Conservation (phyloP, 176 grass and related monocot species). For the Miscanthus lutarioriparius region DNA sequence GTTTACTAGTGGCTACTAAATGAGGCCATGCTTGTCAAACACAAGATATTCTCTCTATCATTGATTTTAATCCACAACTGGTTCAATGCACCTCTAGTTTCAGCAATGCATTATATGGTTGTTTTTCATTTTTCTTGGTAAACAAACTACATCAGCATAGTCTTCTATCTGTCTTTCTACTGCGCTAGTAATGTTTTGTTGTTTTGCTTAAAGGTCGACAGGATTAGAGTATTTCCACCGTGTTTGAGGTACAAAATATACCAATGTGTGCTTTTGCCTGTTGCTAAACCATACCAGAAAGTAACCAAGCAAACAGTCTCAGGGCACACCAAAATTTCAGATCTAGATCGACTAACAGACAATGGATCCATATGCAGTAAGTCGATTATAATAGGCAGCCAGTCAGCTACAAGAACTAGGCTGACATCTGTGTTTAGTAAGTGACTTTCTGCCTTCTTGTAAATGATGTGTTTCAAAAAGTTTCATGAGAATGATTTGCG, state of each 20-base stretch:
- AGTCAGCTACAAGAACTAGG: not conserved
- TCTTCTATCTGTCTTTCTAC: not conserved
- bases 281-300: not conserved
- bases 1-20: not conserved
- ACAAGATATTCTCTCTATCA: not conserved
- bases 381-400: not conserved
- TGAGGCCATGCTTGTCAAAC: not conserved
- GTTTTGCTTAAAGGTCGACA: not conserved
- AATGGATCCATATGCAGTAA: not conserved
- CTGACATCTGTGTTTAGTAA: not conserved
- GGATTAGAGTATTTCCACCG: not conserved
- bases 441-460: not conserved
- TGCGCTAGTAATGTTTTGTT: not conserved
- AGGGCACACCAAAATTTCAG: not conserved
- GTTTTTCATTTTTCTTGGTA: not conserved
- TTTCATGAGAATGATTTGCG: not conserved
- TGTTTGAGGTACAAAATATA: not conserved
- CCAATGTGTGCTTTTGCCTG: not conserved
- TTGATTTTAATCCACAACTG: not conserved
- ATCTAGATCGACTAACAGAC: not conserved
- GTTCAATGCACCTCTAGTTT: not conserved
- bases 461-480: conserved; percentile 12
- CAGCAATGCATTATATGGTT: not conserved
- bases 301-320: not conserved
- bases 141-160: not conserved